Base-by-base conservation (phyloP, 306 rosid genomes). In the Styphnolobium japonicum region DNA sequence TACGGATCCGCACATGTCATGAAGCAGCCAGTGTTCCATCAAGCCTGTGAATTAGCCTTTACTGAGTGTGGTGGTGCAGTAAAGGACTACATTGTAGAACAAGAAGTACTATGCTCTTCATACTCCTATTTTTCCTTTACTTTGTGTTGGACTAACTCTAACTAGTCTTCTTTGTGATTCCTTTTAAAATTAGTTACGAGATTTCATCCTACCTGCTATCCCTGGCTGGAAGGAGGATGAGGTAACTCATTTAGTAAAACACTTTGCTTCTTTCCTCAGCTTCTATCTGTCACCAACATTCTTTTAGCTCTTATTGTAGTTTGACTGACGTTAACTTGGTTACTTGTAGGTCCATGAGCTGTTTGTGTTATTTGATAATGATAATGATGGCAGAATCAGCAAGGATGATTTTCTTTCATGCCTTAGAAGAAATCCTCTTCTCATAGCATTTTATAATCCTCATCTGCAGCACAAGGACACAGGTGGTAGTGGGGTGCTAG, bases 11-110 rank as follows among this genome's bases (percentile, higher is more conserved):
- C 77, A 11, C 85, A 90, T 52, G 86, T 93, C 73, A 69, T 85
- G 90, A 89, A 79, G 81, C 97, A 53, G 76, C 89, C 85, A 46
- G 83, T 88, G 49, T 96, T 96, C 86, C 80, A 62, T 67, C 90
- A 82, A 84, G 90, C 92, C 62, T 92, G 98, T 75, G 96, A 88
- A 83, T 84, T 71, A 56, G 92, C 93, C 65, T 88, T 89, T 81
- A 53, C 87, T 14, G 86, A 87, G 85, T 90, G 93, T 56, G 77
- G 83, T 46, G 53, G 83, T 80, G 87, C 81, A 67, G 90, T 52
- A 37, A 84, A 81, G 69, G 78, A 42, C 77, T 80, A 77, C 76
- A 68, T 92, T 39, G 76, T 72, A 21, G 92, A 89, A 80, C 85
- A 83, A 69, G 82, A 88, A 23, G 97, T 93, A 89, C 40, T 43